A percentile compares a stretch with the other conserved stretches of the same genome.
Evolutionary conservation across 2,329 filamentous ascomycete species (phyloP).

Genomic region (Exophiala spinifera): DNA sequence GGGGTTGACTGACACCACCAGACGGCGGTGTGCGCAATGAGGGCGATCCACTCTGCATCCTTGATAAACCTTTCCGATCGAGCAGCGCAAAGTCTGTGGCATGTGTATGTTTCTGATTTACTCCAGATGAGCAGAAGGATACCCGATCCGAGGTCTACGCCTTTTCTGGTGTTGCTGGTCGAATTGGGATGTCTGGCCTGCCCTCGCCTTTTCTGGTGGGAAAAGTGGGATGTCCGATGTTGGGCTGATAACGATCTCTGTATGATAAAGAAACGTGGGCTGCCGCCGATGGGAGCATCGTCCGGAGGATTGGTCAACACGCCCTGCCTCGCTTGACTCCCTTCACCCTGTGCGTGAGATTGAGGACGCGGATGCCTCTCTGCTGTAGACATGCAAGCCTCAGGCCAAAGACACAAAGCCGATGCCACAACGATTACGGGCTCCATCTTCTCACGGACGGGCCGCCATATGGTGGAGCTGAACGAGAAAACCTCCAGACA

Average conservation of each 20-base stretch:
- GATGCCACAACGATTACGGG: background rate
- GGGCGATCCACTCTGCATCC: slow-evolving; percentile 1
- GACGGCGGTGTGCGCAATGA: background rate
- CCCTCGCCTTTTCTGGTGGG: background rate
- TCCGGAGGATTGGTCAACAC: background rate
- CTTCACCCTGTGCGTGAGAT: background rate
- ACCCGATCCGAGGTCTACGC: background rate
- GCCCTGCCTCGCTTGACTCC: background rate
- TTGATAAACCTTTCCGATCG: background rate
- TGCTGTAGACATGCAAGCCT: background rate
- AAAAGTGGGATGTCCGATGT: slow-evolving; percentile 1
- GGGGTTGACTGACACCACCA: background rate
- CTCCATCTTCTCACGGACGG: background rate
- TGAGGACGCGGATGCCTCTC: background rate
- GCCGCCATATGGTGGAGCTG: background rate
- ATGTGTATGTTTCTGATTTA: background rate
- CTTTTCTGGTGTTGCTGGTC: background rate
- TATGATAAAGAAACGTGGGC: slow-evolving; percentile 1
- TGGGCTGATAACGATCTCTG: slow-evolving; percentile 1
- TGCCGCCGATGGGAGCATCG: background rate
- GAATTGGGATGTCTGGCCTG: background rate
- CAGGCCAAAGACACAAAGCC: background rate
- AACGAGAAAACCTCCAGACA: background rate
- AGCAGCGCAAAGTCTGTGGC: background rate
- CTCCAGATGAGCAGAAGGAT: background rate